A percentile compares a stretch with the other conserved stretches of the same genome.
Evolutionary conservation across 1,139 yeast genomes (phyloP).

Genomic region (Maudiozyma humilis): DNA sequence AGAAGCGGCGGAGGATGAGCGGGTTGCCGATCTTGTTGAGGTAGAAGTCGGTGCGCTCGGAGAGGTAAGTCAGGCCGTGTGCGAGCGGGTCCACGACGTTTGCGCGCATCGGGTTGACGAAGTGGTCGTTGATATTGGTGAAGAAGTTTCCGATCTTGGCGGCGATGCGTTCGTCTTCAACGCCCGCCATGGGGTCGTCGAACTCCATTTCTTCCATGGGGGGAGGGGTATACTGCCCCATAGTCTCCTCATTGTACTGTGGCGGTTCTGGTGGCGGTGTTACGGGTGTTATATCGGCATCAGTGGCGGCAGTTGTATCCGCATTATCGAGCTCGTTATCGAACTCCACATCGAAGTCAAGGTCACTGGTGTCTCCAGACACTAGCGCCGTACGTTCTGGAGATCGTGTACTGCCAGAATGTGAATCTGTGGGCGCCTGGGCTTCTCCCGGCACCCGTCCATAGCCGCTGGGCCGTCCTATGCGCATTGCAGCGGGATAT

Average conservation of each 20-base stretch:
- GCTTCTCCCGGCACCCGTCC: neutral
- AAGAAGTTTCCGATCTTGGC: slow-evolving; percentile 16
- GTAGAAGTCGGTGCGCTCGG: slow-evolving; percentile 45
- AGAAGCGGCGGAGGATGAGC: slow-evolving; percentile 64
- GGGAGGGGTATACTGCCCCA: neutral
- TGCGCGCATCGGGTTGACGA: slow-evolving; percentile 21
- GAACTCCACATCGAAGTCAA: neutral
- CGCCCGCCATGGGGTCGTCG: slow-evolving; percentile 10
- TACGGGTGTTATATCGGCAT: no score
- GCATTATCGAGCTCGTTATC: slow-evolving; percentile 4
- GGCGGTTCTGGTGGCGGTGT: slow-evolving; percentile 15
- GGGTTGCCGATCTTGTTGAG: slow-evolving; percentile 76
- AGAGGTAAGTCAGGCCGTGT: slow-evolving; percentile 27
- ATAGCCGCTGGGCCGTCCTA: neutral
- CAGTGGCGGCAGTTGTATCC: no score
- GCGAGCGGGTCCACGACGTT: slow-evolving; percentile 27
- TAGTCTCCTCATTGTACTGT: slow-evolving; percentile 4
- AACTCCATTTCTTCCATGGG: slow-evolving; percentile 10
- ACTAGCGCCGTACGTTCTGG: neutral
- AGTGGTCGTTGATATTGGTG: slow-evolving; percentile 14
- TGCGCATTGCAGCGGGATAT: neutral
- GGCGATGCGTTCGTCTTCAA: neutral
- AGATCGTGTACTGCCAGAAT: no score
- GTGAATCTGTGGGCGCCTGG: no score
- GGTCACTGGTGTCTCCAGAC: neutral